Evolutionary conservation across 306 rosid species (phyloP).

Genomic region (Castanea crenata): DNA sequence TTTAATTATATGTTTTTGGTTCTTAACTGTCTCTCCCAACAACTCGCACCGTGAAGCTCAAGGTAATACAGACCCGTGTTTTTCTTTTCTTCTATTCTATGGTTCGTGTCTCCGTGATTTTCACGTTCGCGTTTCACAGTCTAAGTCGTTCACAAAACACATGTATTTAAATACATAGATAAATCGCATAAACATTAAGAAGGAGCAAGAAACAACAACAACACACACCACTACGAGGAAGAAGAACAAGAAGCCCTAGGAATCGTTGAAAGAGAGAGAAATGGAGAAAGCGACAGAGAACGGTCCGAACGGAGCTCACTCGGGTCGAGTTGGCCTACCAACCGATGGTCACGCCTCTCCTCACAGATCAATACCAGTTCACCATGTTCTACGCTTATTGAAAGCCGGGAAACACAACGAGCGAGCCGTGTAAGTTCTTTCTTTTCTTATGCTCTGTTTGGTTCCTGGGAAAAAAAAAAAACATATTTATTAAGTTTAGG

Average conservation of each 20-base stretch:
- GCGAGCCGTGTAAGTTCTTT: conserved; percentile 77
- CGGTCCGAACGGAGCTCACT: conserved; percentile 40
- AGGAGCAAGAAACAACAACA: background rate
- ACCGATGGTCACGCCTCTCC: conserved; percentile 96
- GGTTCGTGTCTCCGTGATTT: background rate
- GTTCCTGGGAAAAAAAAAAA: background rate
- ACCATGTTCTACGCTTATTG: conserved; percentile 99
- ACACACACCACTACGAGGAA: background rate
- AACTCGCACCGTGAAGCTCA: background rate
- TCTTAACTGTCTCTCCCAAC: background rate
- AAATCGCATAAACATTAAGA: background rate
- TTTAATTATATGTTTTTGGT: no score
- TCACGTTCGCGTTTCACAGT: background rate
- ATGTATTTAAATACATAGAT: background rate
- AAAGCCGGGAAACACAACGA: conserved; percentile 96
- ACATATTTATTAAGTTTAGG: no score
- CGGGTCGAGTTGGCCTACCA: conserved; percentile 64
- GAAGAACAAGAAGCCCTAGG: conserved; percentile 20
- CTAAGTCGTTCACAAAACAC: no score
- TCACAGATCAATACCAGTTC: conserved; percentile 95
- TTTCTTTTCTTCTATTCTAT: background rate
- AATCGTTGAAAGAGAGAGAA: background rate
- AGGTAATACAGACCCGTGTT: background rate
- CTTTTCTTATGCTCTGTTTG: conserved; percentile 9
- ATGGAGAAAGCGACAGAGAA: conserved; percentile 62